phyloP scores from a whole-genome alignment of 768 basidiomycete species.

The Russula foetens region DNA sequence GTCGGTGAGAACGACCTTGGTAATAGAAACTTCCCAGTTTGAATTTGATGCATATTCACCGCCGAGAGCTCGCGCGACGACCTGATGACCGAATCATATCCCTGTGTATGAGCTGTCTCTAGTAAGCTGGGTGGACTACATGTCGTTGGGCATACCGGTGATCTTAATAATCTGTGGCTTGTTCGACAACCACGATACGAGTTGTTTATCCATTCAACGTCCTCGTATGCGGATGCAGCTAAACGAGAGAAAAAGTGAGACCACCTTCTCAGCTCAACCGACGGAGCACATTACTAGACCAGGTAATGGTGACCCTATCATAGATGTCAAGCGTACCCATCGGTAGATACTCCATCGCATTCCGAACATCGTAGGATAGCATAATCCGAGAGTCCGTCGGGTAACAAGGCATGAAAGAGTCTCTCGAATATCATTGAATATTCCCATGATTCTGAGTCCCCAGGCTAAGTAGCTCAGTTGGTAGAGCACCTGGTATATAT shows the following conservation, averaged over 20 bases:
- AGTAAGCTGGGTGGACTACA: neutral
- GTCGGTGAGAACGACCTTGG: slow-evolving; percentile 53
- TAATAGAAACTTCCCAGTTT: slow-evolving; percentile 80
- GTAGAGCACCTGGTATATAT: too few relatives aligned
- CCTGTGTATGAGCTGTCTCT: slow-evolving; percentile 33
- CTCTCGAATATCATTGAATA: slow-evolving; percentile 45
- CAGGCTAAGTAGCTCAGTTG: too few relatives aligned
- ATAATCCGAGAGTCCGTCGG: slow-evolving; percentile 30
- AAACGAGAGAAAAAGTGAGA: slow-evolving; percentile 3
- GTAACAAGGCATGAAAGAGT: slow-evolving; percentile 35
- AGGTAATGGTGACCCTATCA: slow-evolving; percentile 70
- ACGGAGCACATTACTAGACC: slow-evolving; percentile 52
- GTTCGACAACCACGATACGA: slow-evolving; percentile 49
- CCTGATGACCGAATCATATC: slow-evolving; percentile 91
- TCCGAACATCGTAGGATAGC: slow-evolving; percentile 62
- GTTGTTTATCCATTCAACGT: slow-evolving; percentile 68
- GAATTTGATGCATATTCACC: slow-evolving; percentile 58
- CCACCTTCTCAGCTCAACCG: neutral
- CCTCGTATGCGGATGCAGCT: slow-evolving; percentile 73
- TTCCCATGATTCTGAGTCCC: slow-evolving; percentile 46
- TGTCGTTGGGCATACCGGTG: slow-evolving; percentile 41
- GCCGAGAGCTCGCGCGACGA: slow-evolving; percentile 70
- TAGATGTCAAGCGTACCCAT: slow-evolving; percentile 45
- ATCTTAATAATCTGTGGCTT: slow-evolving; percentile 61
- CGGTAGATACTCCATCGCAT: slow-evolving; percentile 51